These are phyloP conservation scores for Dactylorhiza incarnata DNA, from an alignment of 106 monocot species.

Conservation along the genomic window DNA sequence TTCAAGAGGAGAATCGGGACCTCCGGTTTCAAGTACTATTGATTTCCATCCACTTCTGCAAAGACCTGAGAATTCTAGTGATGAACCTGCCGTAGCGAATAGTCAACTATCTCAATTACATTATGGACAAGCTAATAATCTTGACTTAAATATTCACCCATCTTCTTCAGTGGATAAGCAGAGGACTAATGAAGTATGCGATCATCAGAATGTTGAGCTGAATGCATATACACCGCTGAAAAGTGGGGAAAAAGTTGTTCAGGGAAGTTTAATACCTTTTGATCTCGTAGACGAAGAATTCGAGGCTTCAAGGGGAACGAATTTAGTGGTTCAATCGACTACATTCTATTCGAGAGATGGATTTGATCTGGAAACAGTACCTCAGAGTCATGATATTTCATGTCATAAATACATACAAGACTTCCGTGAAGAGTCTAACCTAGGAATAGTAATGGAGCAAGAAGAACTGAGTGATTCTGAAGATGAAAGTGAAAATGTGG, in stretches of 20 bases:
- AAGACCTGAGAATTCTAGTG: constrained; percentile 28
- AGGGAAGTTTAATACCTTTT: not conserved
- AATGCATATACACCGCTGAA: constrained; percentile 1
- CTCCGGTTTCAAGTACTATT: constrained; percentile 20
- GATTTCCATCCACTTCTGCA: constrained; percentile 84
- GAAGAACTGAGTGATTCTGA: constrained; percentile 98
- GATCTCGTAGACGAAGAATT: constrained; percentile 6
- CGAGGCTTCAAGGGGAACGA: constrained; percentile 8
- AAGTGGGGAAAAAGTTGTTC: constrained; percentile 7
- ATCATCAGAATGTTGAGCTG: constrained; percentile 11
- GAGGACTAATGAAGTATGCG: constrained; percentile 1
- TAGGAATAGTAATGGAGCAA: constrained; percentile 90
- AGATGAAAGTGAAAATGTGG: constrained; percentile 68
- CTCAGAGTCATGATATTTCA: constrained; percentile 9
- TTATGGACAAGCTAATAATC: constrained; percentile 35
- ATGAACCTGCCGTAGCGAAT: constrained; percentile 2
- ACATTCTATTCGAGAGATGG: constrained; percentile 7
- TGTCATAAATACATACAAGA: constrained; percentile 10
- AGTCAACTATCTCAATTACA: constrained; percentile 17
- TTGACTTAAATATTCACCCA: constrained; percentile 73
- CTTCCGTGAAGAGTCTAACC: constrained; percentile 35
- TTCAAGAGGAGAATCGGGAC: not conserved
- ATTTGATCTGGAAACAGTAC: not conserved
- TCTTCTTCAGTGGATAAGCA: constrained; percentile 26
- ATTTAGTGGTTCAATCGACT: constrained; percentile 7